Conservation (phyloP, 306 rosid species). For the Prunus dulcis region DNA sequence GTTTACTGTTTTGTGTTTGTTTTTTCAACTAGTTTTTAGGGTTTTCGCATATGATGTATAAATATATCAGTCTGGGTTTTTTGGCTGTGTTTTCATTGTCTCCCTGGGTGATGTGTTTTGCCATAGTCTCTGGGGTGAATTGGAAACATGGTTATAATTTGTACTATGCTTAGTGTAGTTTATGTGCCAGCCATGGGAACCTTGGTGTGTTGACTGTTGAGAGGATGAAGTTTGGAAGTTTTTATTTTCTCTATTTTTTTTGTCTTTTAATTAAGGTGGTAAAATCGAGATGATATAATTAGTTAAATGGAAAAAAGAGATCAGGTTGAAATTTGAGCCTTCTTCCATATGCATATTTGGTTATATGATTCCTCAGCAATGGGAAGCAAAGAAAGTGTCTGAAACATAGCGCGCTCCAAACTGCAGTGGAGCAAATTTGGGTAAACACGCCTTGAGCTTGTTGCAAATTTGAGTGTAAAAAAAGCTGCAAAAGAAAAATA, state of each 20-base stretch:
- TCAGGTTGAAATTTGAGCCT: not conserved
- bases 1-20: too few relatives aligned
- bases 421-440: not conserved
- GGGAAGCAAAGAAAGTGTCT: not conserved
- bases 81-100: not conserved
- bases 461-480: not conserved
- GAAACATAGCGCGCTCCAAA: not conserved
- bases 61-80: too few relatives aligned
- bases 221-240: too few relatives aligned
- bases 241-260: not conserved
- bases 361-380: not conserved
- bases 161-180: not conserved
- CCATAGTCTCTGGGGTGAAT: not conserved
- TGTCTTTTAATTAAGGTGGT: too few relatives aligned
- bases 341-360: not conserved
- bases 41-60: too few relatives aligned
- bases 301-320: too few relatives aligned
- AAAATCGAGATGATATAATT: not conserved
- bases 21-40: too few relatives aligned
- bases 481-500: not conserved
- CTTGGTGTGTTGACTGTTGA: too few relatives aligned
- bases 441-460: not conserved
- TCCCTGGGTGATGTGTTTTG: not conserved
- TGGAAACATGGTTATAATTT: not conserved
- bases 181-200: not conserved